Evolutionary conservation across 2,329 filamentous ascomycete species (phyloP), one percentile per base, ranked within the genome.

Genomic region (Penicillium sp.): DNA sequence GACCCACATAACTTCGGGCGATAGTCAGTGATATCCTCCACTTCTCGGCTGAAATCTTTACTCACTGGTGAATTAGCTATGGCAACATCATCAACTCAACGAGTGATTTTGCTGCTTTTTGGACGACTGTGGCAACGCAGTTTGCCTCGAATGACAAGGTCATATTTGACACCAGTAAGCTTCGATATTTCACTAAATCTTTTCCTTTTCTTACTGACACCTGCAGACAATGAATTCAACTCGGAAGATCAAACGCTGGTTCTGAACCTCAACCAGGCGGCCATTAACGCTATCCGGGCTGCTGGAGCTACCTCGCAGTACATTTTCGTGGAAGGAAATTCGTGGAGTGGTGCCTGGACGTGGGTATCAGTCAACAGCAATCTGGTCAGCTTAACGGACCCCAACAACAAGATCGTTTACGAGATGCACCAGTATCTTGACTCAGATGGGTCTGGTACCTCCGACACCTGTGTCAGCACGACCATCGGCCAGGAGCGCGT

Each of bases 401-500:
- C 84, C 0, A 62, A 77, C 45, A 75, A 86, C 74, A 85, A 84
- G 68, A 79, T 87, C 58, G 74, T 87, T 70, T 87, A 85, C 73
- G 83, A 87, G 69, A 87, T 87, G 85, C 85, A 88, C 72, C 85
- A 87, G 75, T 88, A 87, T 68, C 84, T 87, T 38, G 85, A 87
- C 74, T 76, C 74, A 0, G 85, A 87, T 62, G 81, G 83, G 51
- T 83, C 80, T 1, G 85, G 85, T 5, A 86, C 84, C 0, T 76
- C 75, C 1, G 75, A 73, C 1, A 75, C 75, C 24, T 87, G 85
- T 69, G 83, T 86, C n/a, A 80, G 73, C 62, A 64, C 73, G 4
- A 87, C 84, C n/a, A 84, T 86, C 62, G 83, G 85, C 56, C 72
- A 75, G 26, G 81, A 86, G 65, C 78, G 85, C 4, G 74, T 88